Conservation (phyloP, 2,329 filamentous ascomycete genomes). For the Diplocarpon rosae region DNA sequence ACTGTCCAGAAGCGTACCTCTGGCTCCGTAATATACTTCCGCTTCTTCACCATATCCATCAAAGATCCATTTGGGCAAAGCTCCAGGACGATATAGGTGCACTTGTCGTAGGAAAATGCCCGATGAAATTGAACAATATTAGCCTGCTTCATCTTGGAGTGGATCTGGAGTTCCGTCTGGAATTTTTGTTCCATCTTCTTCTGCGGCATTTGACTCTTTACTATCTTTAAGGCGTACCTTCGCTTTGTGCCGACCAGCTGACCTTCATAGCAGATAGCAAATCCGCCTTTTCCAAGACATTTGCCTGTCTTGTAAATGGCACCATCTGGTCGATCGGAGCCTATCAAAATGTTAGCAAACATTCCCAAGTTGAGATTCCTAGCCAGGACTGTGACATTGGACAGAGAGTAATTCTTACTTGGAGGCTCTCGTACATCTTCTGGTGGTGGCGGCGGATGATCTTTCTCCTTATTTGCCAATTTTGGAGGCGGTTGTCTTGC, state of each 20-base stretch:
- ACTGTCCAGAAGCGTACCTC: conserved; percentile 91
- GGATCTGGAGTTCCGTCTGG: conserved; percentile 85
- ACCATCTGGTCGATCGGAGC: conserved; percentile 54
- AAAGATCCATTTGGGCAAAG: conserved; percentile 91
- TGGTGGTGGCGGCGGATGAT: conserved; percentile 55
- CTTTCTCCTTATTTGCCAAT: conserved; percentile 44
- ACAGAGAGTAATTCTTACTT: conserved; percentile 29
- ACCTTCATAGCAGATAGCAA: conserved; percentile 71
- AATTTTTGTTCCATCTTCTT: conserved; percentile 75
- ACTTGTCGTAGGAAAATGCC: conserved; percentile 80
- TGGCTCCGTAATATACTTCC: conserved; percentile 82
- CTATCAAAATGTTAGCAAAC: background rate
- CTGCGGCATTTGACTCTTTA: conserved; percentile 69
- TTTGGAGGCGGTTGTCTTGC: conserved; percentile 40
- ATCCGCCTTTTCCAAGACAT: conserved; percentile 69
- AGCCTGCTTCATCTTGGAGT: conserved; percentile 92
- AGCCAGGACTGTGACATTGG: background rate
- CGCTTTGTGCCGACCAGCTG: conserved; percentile 55
- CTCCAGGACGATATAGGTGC: conserved; percentile 89
- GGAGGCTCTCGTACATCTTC: conserved; percentile 48
- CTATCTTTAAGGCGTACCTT: conserved; percentile 69
- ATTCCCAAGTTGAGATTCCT: background rate
- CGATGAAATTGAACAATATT: conserved; percentile 94
- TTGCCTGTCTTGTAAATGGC: conserved; percentile 64
- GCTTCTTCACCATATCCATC: conserved; percentile 93